Evolutionary conservation across 2,329 filamentous ascomycete species (phyloP).

Genomic region (Sordariomycetes sp.): DNA sequence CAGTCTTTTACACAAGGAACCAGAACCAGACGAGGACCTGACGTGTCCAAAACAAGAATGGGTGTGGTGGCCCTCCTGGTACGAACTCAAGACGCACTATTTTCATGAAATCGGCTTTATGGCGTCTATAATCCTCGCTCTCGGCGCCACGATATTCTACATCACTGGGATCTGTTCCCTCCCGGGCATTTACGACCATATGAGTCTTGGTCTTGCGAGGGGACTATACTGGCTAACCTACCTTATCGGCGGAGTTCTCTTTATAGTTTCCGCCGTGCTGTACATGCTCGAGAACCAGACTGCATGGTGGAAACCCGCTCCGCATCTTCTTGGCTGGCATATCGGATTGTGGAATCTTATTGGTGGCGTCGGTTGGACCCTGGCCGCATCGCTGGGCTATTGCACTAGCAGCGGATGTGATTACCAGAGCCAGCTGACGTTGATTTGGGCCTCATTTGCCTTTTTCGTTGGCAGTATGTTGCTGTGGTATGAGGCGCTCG

Average conservation of each 20-base stretch:
- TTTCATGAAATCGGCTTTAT: constrained; percentile 52
- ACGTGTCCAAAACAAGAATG: constrained; percentile 23
- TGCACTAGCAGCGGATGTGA: constrained; percentile 23
- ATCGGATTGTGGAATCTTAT: constrained; percentile 56
- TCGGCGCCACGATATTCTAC: constrained; percentile 54
- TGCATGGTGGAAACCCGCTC: constrained; percentile 50
- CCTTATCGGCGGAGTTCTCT: constrained; percentile 50
- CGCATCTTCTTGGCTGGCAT: constrained; percentile 51
- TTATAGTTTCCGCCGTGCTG: constrained; percentile 44
- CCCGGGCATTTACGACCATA: constrained; percentile 39
- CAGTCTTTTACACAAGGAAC: neutral
- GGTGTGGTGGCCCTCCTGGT: constrained; percentile 47
- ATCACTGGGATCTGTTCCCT: constrained; percentile 50
- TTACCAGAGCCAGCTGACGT: constrained; percentile 27
- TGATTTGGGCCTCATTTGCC: constrained; percentile 14
- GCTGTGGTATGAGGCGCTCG: constrained; percentile 13
- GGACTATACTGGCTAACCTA: constrained; percentile 50
- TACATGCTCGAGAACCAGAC: constrained; percentile 59
- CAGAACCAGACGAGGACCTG: neutral
- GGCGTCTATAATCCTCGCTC: constrained; percentile 42
- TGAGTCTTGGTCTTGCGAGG: constrained; percentile 33
- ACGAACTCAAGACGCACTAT: constrained; percentile 49
- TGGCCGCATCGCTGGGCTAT: constrained; percentile 46
- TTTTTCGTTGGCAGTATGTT: constrained; percentile 12
- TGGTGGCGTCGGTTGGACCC: constrained; percentile 51